phyloP scores from a whole-genome alignment of 2,329 filamentous ascomycete species.

The Neofusicoccum sp. region DNA sequence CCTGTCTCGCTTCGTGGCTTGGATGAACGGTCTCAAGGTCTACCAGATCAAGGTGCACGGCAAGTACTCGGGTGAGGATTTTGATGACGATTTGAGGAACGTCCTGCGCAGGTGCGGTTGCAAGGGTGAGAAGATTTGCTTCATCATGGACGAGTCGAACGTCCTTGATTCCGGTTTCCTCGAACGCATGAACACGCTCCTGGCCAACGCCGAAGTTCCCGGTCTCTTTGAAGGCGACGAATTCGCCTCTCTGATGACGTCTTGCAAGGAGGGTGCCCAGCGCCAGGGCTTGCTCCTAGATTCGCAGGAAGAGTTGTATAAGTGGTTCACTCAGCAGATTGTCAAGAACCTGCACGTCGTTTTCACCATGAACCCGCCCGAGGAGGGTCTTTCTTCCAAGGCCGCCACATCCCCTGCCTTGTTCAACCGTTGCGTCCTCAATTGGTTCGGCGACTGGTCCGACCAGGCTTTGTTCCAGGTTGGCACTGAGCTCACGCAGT shows the following conservation, averaged over 20 bases:
- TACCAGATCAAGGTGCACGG: conserved; percentile 99
- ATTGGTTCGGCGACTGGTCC: conserved; percentile 99
- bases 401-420: conserved; percentile 95
- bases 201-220: conserved; percentile 98
- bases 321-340: conserved; percentile 99
- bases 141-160: conserved; percentile 99
- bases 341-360: conserved; percentile 98
- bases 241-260: conserved; percentile 96
- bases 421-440: conserved; percentile 99
- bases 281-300: conserved; percentile 92
- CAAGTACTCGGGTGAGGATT: conserved; percentile 97
- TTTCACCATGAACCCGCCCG: conserved; percentile 99
- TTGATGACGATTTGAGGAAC: conserved; percentile 93
- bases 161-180: conserved; percentile 98
- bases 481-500: conserved; percentile 89
- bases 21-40: conserved; percentile 99
- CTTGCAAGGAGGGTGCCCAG: conserved; percentile 97
- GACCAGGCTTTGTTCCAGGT: conserved; percentile 99
- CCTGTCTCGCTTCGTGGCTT: conserved; percentile 93
- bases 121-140: conserved; percentile 99
- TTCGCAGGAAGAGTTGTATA: conserved; percentile 98
- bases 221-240: conserved; percentile 99
- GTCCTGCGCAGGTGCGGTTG: conserved; percentile 92
- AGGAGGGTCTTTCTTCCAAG: conserved; percentile 91
- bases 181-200: conserved; percentile 97